Conservation (phyloP, 768 basidiomycete species). For the Boletus speciosus region DNA sequence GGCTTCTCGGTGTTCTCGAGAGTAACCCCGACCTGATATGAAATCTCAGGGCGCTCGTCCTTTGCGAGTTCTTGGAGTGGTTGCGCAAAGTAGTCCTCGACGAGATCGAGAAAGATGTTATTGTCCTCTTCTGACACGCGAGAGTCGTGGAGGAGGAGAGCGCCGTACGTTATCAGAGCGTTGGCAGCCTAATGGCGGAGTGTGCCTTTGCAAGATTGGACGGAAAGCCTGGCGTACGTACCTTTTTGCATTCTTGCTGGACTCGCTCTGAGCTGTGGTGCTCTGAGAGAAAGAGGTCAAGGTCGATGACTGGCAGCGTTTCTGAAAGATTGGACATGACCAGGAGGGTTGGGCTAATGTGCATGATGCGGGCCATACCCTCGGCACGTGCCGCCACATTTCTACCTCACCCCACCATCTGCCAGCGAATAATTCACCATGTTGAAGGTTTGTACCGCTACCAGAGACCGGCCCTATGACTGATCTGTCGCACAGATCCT, state of each 20-base stretch:
- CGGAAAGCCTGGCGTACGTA: slow-evolving; percentile 15
- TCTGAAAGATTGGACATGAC: slow-evolving; percentile 41
- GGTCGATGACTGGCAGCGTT: slow-evolving; percentile 70
- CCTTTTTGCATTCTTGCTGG: slow-evolving; percentile 64
- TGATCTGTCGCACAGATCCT: slow-evolving; percentile 66
- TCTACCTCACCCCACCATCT: slow-evolving; percentile 20
- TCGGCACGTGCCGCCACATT: slow-evolving; percentile 32
- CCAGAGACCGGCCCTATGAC: background rate
- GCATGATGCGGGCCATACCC: background rate
- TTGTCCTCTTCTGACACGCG: slow-evolving; percentile 84
- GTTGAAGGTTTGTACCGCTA: slow-evolving; percentile 39
- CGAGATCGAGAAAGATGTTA: slow-evolving; percentile 74
- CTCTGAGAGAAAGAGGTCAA: slow-evolving; percentile 63
- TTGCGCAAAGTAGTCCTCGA: slow-evolving; percentile 93
- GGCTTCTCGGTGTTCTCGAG: slow-evolving; percentile 96
- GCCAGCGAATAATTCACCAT: slow-evolving; percentile 26
- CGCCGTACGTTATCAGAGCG: slow-evolving; percentile 81
- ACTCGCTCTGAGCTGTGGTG: slow-evolving; percentile 45
- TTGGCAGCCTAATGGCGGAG: slow-evolving; percentile 60
- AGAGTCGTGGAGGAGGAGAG: slow-evolving; percentile 81
- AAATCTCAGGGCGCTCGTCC: slow-evolving; percentile 82
- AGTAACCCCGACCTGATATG: slow-evolving; percentile 92
- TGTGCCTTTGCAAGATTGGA: background rate
- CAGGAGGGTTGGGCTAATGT: background rate
- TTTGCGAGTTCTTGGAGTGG: slow-evolving; percentile 54